These are phyloP conservation scores for Calonectria fujianensis DNA, from an alignment of 2,329 filamentous ascomycete species.

Conservation along the genomic window DNA sequence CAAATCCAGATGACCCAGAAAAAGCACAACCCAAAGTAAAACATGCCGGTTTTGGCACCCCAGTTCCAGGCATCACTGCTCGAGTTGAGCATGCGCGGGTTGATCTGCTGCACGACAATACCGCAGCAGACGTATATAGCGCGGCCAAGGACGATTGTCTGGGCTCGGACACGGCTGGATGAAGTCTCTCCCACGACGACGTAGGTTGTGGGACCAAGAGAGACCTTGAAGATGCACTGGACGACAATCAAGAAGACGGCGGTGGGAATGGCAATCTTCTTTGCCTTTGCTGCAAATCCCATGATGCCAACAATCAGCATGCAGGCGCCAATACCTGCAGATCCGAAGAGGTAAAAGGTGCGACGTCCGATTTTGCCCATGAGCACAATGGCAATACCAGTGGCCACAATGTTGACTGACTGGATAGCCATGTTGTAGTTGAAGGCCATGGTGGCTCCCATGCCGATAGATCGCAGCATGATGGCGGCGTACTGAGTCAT, in stretches of 20 bases:
- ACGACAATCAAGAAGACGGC: conserved; percentile 61
- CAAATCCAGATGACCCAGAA: conserved; percentile 69
- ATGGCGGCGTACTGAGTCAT: conserved; percentile 74
- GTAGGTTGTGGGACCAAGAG: conserved; percentile 79
- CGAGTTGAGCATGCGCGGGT: conserved; percentile 67
- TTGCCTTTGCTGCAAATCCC: conserved; percentile 56
- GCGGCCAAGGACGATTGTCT: conserved; percentile 67
- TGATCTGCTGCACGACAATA: conserved; percentile 63
- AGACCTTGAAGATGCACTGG: conserved; percentile 72
- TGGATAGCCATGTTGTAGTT: conserved; percentile 69
- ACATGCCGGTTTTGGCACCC: conserved; percentile 68
- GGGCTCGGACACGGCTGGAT: conserved; percentile 67
- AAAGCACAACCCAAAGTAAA: conserved; percentile 66
- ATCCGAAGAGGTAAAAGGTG: conserved; percentile 64
- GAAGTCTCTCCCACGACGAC: conserved; percentile 80
- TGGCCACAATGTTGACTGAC: conserved; percentile 65
- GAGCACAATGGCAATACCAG: conserved; percentile 61
- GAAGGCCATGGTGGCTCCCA: conserved; percentile 65
- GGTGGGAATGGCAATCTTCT: conserved; percentile 54
- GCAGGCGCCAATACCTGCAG: conserved; percentile 61
- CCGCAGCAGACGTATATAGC: conserved; percentile 63
- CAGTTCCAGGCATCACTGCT: conserved; percentile 65
- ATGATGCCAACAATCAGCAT: conserved; percentile 65
- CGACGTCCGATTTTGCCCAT: conserved; percentile 63
- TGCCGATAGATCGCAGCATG: conserved; percentile 70